Evolutionary conservation across 331 rosid genomes (phyloP), one percentile per base, ranked within the genome.

Genomic region (Quercus tomentella): DNA sequence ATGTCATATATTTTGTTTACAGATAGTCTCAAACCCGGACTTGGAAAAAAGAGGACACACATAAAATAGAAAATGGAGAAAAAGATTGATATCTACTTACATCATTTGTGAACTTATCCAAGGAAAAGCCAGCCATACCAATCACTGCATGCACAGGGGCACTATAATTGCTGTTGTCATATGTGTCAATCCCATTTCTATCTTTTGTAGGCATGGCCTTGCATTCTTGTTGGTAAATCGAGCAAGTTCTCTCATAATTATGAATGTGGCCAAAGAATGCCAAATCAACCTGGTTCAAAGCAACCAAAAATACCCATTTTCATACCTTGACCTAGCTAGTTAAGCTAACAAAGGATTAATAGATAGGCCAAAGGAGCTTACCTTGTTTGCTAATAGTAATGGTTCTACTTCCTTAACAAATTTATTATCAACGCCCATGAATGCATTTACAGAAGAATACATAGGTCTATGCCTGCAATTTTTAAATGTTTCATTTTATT

Each of bases 91-190:
- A 82, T 62, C 10, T 56, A 65, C 84, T 79, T 86, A 89, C 98
- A 37, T 7, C 2, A 61, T 5, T 6, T 55, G 91, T 21, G 67
- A 91, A 92, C 18, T 75, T 14, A 85, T 94, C 97, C 60, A 94
- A 83, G 16, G 77, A 71, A 84, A 92, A 94, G 77, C 98, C 98
- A 35, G 92, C 97, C 97, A 92, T 94, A 21, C 97, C 98, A 70
- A 94, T 91, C 66, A 94, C 80, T 49, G 75, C 91, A 11, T 94
- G 97, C n/a, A 94, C 92, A 1, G 97, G 97, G 8, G 98, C 97
- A 78, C 51, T 88, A 69, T 94, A 94, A 75, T 88, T 91, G 67
- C 35, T 76, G 74, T 89, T 83, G 54, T 92, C 90, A 56, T 94
- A 94, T 33, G 87, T 89, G 76, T 92, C 97, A 7, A 91, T 75